Evolutionary conservation across 768 basidiomycete species (phyloP).

Genomic region (Pisolithus albus): DNA sequence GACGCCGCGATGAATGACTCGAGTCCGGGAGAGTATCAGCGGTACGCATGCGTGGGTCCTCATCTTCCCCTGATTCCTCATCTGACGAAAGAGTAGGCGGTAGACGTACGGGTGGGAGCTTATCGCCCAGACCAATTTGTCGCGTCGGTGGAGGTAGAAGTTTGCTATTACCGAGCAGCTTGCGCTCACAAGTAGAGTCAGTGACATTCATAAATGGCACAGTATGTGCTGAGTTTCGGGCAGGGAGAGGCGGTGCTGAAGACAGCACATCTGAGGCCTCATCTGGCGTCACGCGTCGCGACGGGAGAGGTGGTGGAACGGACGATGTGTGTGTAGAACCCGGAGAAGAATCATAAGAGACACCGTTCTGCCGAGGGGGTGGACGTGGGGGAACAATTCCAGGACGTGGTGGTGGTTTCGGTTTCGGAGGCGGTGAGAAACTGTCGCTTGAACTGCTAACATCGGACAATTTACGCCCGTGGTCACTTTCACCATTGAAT

Average conservation of each 20-base stretch:
- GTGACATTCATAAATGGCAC: not conserved
- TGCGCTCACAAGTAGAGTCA: constrained; percentile 18
- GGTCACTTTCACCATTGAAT: not conserved
- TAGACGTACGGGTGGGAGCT: constrained; percentile 56
- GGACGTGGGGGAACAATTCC: constrained; percentile 15
- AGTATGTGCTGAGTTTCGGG: constrained; percentile 20
- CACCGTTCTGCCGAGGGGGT: constrained; percentile 10
- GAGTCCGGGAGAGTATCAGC: constrained; percentile 60
- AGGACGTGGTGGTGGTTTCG: constrained; percentile 19
- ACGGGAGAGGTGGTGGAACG: constrained; percentile 36
- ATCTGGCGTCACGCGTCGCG: constrained; percentile 18
- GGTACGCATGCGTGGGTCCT: constrained; percentile 41
- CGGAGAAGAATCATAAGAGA: not conserved
- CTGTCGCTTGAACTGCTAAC: constrained; percentile 20
- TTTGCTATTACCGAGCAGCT: constrained; percentile 23
- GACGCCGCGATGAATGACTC: constrained; percentile 56
- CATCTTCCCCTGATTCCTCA: constrained; percentile 58
- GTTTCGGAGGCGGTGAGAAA: constrained; percentile 10
- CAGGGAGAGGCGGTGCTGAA: constrained; percentile 29
- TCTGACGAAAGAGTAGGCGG: constrained; percentile 36
- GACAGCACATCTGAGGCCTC: constrained; percentile 5
- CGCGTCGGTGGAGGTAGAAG: constrained; percentile 74
- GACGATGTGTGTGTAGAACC: constrained; percentile 13
- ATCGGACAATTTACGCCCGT: constrained; percentile 10
- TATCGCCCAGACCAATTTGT: constrained; percentile 61